phyloP scores from a whole-genome alignment of 495 filamentous ascomycete species.

The Acidomyces sp. region DNA sequence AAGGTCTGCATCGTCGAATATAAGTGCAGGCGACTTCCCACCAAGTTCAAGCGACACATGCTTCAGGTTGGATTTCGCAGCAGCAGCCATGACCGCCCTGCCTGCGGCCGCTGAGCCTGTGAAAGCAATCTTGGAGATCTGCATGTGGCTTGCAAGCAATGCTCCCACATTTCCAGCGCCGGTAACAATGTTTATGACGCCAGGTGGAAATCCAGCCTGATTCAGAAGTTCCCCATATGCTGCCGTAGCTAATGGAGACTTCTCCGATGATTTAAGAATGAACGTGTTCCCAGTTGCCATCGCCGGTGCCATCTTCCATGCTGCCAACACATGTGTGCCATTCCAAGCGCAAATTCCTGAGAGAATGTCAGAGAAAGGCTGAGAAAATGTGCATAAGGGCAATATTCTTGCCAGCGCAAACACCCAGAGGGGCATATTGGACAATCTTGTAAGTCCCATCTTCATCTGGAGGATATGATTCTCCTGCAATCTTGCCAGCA shows the following conservation, averaged over 20 bases:
- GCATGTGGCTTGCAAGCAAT: constrained; percentile 27
- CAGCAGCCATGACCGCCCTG: constrained; percentile 24
- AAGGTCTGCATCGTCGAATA: constrained; percentile 29
- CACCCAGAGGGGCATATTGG: constrained; percentile 29
- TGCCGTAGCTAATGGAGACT: constrained; percentile 22
- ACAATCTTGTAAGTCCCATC: constrained; percentile 31
- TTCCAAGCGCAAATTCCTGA: constrained; percentile 32
- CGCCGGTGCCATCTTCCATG: constrained; percentile 26
- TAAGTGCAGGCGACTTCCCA: constrained; percentile 27
- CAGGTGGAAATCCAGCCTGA: constrained; percentile 30
- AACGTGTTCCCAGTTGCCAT: constrained; percentile 28
- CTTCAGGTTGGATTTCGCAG: constrained; percentile 29
- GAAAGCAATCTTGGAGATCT: constrained; percentile 29
- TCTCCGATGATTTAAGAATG: constrained; percentile 29
- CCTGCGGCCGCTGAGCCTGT: constrained; percentile 25
- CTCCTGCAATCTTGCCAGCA: constrained; percentile 18
- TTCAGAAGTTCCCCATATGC: constrained; percentile 24
- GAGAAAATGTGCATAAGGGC: too few relatives aligned
- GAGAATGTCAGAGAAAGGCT: not conserved
- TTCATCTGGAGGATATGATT: constrained; percentile 16
- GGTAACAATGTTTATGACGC: constrained; percentile 27
- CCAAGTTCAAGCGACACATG: constrained; percentile 28
- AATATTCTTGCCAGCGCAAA: constrained; percentile 23
- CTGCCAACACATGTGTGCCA: constrained; percentile 18
- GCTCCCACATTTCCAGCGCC: constrained; percentile 24